phyloP scores from a whole-genome alignment of 306 rosid species.

The Vicia faba region DNA sequence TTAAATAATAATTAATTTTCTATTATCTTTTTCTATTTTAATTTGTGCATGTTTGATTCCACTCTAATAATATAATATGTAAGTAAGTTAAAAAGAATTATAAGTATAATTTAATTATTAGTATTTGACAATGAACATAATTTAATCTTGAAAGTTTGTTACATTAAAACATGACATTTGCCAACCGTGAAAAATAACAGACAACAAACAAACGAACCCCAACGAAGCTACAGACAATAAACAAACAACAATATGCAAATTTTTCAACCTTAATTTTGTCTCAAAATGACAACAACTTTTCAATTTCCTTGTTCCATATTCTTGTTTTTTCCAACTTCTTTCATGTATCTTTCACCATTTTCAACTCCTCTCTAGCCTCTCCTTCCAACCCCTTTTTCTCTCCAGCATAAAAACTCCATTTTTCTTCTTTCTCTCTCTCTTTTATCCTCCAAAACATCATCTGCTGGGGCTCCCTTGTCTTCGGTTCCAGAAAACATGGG shows the following conservation, averaged over 20 bases:
- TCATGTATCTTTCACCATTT: background rate
- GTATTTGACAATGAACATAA: background rate
- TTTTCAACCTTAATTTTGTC: constrained; percentile 13
- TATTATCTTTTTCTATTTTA: too few relatives aligned
- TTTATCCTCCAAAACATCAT: constrained; percentile 24
- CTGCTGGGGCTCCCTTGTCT: constrained; percentile 39
- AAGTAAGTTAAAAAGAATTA: too few relatives aligned
- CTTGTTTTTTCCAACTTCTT: background rate
- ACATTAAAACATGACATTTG: constrained; percentile 18
- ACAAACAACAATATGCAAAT: background rate
- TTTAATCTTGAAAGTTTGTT: background rate
- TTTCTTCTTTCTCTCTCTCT: constrained; percentile 18
- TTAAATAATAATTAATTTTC: too few relatives aligned
- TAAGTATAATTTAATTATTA: too few relatives aligned
- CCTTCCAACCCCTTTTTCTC: background rate
- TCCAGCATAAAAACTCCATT: background rate
- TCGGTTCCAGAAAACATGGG: constrained; percentile 51
- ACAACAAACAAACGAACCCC: constrained; percentile 18
- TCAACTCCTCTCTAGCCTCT: constrained; percentile 19
- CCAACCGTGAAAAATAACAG: constrained; percentile 29
- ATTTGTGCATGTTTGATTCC: too few relatives aligned
- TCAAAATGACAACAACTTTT: constrained; percentile 32
- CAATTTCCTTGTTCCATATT: background rate
- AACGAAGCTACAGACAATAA: constrained; percentile 31
- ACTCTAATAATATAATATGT: too few relatives aligned